These are phyloP conservation scores for Dictyostelium purpureum DNA, from an alignment of 78 protist genomes.

Conservation along the genomic window DNA sequence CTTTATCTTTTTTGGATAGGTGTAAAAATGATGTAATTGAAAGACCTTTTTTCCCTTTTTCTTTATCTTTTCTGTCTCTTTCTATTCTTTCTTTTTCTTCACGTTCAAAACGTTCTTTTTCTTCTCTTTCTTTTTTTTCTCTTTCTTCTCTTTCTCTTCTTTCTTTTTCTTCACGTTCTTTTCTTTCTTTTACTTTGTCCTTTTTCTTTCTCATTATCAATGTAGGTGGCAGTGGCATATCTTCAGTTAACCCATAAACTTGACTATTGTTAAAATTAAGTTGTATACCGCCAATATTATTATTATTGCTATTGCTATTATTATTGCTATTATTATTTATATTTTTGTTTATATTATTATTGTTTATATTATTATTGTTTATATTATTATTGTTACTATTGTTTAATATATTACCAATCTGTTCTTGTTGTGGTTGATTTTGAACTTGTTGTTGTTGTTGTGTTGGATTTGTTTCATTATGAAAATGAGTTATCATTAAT, in stretches of 20 bases:
- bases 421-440: background rate
- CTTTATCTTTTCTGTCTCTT: background rate
- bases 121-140: background rate
- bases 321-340: no score
- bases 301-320: background rate
- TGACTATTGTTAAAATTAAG: no score
- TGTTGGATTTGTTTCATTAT: background rate
- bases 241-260: no score
- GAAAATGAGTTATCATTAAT: slow-evolving; percentile 41
- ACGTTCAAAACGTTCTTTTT: background rate
- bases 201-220: slow-evolving; percentile 29
- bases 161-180: background rate
- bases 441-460: no score
- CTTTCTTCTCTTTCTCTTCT: background rate
- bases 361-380: background rate
- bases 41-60: background rate
- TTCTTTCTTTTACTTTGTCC: background rate
- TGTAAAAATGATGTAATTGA: background rate
- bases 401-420: background rate
- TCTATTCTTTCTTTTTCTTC: background rate
- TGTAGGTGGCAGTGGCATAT: slow-evolving; percentile 75
- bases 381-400: background rate
- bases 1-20: background rate
- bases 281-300: no score
- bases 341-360: background rate